Evolutionary conservation across 1,284 basidiomycete genomes (phyloP), one percentile per base, ranked within the genome.

Genomic region (Pterulicium gracile): DNA sequence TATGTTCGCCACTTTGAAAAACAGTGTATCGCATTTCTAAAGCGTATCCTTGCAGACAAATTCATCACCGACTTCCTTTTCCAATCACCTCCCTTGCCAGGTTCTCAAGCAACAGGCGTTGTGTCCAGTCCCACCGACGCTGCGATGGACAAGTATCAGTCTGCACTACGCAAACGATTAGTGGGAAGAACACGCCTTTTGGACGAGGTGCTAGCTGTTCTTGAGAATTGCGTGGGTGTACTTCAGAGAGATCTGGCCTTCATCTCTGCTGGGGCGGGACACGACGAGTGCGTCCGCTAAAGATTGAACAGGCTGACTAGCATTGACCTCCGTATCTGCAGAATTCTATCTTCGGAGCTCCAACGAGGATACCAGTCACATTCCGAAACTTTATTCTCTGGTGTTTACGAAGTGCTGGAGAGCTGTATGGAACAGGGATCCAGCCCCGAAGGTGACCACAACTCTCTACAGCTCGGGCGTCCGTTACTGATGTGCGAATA

Each of bases 101-200:
- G 70, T 3, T 64, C 72, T 5, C 69, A 70, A 14, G n/a, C 20
- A 46, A 53, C 62, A 3, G 59, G 64, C 19, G 55, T 65, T 15
- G 69, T 63, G 24, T 57, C 67, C 17, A 62, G 66, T n/a, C 7
- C 36, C 4, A 39, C n/a, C 36, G 65, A 72, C 48, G 58, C 62
- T 10, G 65, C 74, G 2, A 79, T 86, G 55, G 67, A 70, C 39
- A 74, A 69, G 54, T 86, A 82, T 55, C 75, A 73, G 51, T 53
- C 60, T 14, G 58, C 70, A 3, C 58, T 88, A 36, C 71, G 67
- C 46, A 72, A 69, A 45, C 81, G 81, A 51, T 63, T 86, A 17
- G 54, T 69, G 24, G 77, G 79, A 14, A 73, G 82, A 39, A 80
- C 80, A 10, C 65, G 75, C 0, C 57, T 74, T 24, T 58, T 88